Evolutionary conservation across 768 basidiomycete species (phyloP).

Genomic region (Dacryopinax primogenitus): DNA sequence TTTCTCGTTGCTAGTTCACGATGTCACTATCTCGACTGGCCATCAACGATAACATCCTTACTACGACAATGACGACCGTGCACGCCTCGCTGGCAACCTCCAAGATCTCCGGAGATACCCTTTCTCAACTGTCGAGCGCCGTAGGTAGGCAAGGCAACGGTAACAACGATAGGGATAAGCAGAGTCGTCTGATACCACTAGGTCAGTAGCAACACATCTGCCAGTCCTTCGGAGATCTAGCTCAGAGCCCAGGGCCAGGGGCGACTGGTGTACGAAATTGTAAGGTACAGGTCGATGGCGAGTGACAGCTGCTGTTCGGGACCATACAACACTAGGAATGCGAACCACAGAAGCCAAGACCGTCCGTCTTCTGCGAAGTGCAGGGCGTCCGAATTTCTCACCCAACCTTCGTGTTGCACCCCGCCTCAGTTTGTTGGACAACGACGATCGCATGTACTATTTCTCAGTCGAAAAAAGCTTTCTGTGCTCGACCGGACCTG

Average conservation of each 20-base stretch:
- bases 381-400: no score
- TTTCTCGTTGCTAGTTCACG: not conserved
- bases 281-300: no score
- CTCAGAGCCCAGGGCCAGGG: not conserved
- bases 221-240: not conserved
- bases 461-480: no score
- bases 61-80: not conserved
- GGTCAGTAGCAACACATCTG: not conserved
- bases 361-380: no score
- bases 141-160: not conserved
- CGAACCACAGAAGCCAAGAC: slow-evolving; percentile 1
- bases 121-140: not conserved
- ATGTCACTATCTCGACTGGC: slow-evolving; percentile 5
- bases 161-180: not conserved
- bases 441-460: no score
- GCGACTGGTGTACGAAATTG: no score
- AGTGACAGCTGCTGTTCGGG: not conserved
- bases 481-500: no score
- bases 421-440: no score
- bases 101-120: not conserved
- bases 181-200: not conserved
- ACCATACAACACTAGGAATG: not conserved
- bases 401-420: no score
- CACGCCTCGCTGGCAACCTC: not conserved
- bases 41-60: slow-evolving; percentile 3